phyloP scores from a whole-genome alignment of 352 stramenopile genomes.

The Phytophthora niederhauseri region DNA sequence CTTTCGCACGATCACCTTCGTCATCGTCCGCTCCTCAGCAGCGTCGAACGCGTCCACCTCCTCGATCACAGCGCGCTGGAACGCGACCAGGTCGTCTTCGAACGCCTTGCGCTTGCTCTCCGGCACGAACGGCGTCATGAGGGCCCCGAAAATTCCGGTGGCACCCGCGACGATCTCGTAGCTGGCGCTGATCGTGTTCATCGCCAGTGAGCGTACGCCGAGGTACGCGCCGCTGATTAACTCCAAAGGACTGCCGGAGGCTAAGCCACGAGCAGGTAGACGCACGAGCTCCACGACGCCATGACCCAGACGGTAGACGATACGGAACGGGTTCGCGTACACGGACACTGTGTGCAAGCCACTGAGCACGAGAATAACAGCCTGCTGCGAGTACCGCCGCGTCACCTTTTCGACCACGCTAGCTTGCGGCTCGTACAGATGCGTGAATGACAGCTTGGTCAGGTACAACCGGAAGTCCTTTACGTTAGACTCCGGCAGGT shows the following conservation, averaged over 20 bases:
- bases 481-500: conserved; percentile 89
- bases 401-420: conserved; percentile 81
- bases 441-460: conserved; percentile 80
- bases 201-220: conserved; percentile 82
- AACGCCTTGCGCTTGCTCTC: conserved; percentile 79
- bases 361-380: conserved; percentile 83
- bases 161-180: conserved; percentile 89
- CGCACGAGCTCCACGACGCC: conserved; percentile 83
- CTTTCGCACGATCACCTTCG: conserved; percentile 85
- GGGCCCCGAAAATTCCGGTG: conserved; percentile 74
- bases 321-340: conserved; percentile 89
- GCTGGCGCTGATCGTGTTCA: conserved; percentile 90
- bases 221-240: conserved; percentile 85
- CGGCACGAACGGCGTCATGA: conserved; percentile 72
- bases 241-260: conserved; percentile 83
- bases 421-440: conserved; percentile 82
- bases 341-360: conserved; percentile 87
- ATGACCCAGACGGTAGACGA: conserved; percentile 86
- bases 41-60: conserved; percentile 90
- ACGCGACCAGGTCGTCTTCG: conserved; percentile 83
- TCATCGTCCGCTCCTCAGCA: conserved; percentile 88
- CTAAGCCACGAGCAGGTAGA: conserved; percentile 75
- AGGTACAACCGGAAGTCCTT: conserved; percentile 90
- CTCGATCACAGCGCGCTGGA: conserved; percentile 88
- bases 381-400: conserved; percentile 85